Evolutionary conservation across 495 filamentous ascomycete genomes (phyloP), one percentile per base, ranked within the genome.

Genomic region (Gamarada debralockiae): DNA sequence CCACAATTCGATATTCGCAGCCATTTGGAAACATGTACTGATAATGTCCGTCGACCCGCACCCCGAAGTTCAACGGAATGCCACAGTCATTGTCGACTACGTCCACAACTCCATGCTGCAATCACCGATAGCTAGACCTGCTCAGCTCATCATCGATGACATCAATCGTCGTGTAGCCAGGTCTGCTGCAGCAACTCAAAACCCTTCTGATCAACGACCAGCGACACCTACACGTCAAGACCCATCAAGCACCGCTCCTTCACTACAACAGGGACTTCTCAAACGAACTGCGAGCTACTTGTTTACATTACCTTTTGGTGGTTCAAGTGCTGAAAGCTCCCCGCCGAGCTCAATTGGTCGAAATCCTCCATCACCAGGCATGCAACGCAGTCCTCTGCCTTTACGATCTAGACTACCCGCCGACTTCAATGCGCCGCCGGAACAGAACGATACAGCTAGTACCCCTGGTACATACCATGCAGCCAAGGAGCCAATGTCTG

Each of bases 21-120:
- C 91, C 1, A 85, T 95, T 50, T 97, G 93, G 93, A 92, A 95
- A 64, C 92, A 96, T 51, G 74, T 96, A 40, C 74, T 97, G 29
- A 85, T 92, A 38, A 72, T 97, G 69, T 90, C 90, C 27, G 89
- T 95, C 23, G 93, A 97, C 58, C 92, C 93, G 20, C 91, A 96
- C 64, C 93, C 93, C 8, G 91, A 97, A 56, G 87, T 97, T 25
- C 88, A 92, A 39, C 81, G 86, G 58, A 84, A 90, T 65, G 93
- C 90, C 6, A 79, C 78, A 12, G 77, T 84, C 24, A 80, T 97
- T 34, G 78, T 95, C 21, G 93, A 97, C 63, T 87, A 86, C 58
- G 80, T 97, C 37, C 85, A 97, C 59, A 73, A 84, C 27, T 75
- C 79, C 2, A 71, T 97, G 15, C 63, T 96, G 4, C 76, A 88